A percentile compares a stretch with the other conserved stretches of the same genome.
Conservation (phyloP, 2,329 filamentous ascomycete genomes). For the Helotiales sp. region DNA sequence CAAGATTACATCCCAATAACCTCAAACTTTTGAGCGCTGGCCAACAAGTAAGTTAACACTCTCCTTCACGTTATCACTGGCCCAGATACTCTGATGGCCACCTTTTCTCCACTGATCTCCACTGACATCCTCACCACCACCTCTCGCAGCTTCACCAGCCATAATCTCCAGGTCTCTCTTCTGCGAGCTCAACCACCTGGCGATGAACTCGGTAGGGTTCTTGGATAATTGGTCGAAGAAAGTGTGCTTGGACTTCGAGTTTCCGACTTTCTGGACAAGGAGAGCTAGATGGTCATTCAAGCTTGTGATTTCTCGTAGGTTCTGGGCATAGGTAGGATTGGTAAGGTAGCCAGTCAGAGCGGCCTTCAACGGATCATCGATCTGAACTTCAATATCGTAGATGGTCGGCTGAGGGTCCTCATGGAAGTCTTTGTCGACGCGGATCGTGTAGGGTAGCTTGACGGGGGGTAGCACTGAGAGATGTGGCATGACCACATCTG, state of each 20-base stretch:
- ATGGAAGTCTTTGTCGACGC: conserved; percentile 83
- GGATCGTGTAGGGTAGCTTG: conserved; percentile 87
- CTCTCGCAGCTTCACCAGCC: conserved; percentile 41
- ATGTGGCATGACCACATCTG: conserved; percentile 77
- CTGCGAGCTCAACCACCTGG: conserved; percentile 87
- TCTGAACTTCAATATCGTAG: conserved; percentile 83
- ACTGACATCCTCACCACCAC: conserved; percentile 55
- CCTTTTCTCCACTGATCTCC: conserved; percentile 71
- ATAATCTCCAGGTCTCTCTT: conserved; percentile 52
- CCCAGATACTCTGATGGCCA: conserved; percentile 63
- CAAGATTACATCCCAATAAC: background rate
- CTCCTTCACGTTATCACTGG: conserved; percentile 60
- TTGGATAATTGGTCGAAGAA: conserved; percentile 79
- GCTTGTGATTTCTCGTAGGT: conserved; percentile 72
- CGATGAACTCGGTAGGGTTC: conserved; percentile 82
- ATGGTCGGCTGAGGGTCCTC: conserved; percentile 74
- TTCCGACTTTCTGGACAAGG: conserved; percentile 77
- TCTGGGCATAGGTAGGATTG: conserved; percentile 68
- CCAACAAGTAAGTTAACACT: conserved; percentile 60
- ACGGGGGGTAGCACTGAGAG: conserved; percentile 78
- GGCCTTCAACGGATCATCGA: conserved; percentile 78
- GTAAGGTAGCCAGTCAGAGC: conserved; percentile 65
- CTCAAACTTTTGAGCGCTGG: conserved; percentile 24
- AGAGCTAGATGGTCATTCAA: conserved; percentile 86
- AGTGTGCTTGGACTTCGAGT: conserved; percentile 85